These are phyloP conservation scores for Ambrosia hybrid DNA, from an alignment of 140 eudicot species.

Conservation along the genomic window DNA sequence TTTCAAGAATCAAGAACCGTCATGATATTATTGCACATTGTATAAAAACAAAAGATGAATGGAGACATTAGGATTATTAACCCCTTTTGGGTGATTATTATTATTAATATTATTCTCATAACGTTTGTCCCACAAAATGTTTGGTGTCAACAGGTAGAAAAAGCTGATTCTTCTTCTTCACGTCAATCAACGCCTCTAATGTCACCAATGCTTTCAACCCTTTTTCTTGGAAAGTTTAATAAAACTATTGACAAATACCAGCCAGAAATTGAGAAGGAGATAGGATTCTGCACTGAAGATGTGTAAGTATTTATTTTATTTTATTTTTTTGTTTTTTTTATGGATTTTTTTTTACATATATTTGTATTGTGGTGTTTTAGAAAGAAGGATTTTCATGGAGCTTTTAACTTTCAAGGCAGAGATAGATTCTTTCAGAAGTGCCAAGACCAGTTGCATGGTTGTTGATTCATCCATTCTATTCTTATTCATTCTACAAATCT, in stretches of 20 bases:
- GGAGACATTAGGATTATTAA: constrained; percentile 38
- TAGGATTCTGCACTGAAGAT: constrained; percentile 75
- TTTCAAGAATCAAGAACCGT: background rate
- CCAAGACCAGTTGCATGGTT: constrained; percentile 47
- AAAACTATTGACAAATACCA: constrained; percentile 47
- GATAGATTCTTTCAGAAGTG: constrained; percentile 37
- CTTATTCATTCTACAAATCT: background rate
- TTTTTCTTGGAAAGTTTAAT: constrained; percentile 54
- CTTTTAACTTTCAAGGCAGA: constrained; percentile 63
- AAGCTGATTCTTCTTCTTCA: constrained; percentile 1
- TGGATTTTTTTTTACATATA: background rate
- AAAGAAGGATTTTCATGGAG: constrained; percentile 68
- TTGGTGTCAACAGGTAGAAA: constrained; percentile 26
- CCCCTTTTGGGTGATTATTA: constrained; percentile 32
- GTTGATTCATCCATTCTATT: constrained; percentile 15
- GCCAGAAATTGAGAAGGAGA: constrained; percentile 34
- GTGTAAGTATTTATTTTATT: constrained; percentile 55
- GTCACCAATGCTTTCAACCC: constrained; percentile 48
- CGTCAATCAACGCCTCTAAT: constrained; percentile 40
- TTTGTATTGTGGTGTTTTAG: constrained; percentile 35
- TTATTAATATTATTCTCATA: constrained; percentile 32
- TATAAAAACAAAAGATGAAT: constrained; percentile 39
- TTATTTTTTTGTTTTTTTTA: background rate
- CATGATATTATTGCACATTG: constrained; percentile 18
- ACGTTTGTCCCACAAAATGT: constrained; percentile 31